Evolutionary conservation across 306 rosid species (phyloP), one percentile per base, ranked within the genome.

Genomic region (Abrus precatorius): DNA sequence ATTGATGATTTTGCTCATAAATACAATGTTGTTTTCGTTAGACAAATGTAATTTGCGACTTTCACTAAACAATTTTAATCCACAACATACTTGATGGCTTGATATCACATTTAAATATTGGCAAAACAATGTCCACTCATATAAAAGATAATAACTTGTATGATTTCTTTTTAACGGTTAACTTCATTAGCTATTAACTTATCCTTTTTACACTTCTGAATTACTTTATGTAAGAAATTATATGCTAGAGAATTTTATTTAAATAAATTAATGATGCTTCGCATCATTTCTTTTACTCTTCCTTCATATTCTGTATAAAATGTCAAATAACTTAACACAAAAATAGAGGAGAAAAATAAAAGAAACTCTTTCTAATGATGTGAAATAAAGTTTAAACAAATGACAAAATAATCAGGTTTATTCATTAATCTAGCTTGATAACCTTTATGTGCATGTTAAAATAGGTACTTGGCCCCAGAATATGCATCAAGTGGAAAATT

Each of bases 401-500:
- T 33, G 43, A 13, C 14, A 33, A 12, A 10, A 30, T 59, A 61
- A 12, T 61, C 67, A 61, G 13, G 38, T 33, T 63, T 0, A 63
- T 63, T 38, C 36, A 38, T 14, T 65, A 14, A 9, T 40, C 32
- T 0, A n/a, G 6, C 3, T 38, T 40, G 40, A 14, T 41, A 9
- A 13, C 30, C 14, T 29, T 28, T 1, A 12, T 69, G 55, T 55
- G 11, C 38, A n/a, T 50, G 69, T 36, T 63, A 30, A 87, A 20
- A 79, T 72, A 94, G 98, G 80, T 94, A 94, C 57, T 80, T 94
- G 74, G 98, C 98, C 47, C 98, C 97, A 10, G 97, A 94, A 84
- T 94, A 94, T 52, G 98, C 98, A 34, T 85, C 98, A 14, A 94
- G 98, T 74, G 98, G 98, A 66, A 94, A 92, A 62, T 32, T 94